Evolutionary conservation across 208 protist species (phyloP).

Genomic region (Wallacemonas sp.): DNA sequence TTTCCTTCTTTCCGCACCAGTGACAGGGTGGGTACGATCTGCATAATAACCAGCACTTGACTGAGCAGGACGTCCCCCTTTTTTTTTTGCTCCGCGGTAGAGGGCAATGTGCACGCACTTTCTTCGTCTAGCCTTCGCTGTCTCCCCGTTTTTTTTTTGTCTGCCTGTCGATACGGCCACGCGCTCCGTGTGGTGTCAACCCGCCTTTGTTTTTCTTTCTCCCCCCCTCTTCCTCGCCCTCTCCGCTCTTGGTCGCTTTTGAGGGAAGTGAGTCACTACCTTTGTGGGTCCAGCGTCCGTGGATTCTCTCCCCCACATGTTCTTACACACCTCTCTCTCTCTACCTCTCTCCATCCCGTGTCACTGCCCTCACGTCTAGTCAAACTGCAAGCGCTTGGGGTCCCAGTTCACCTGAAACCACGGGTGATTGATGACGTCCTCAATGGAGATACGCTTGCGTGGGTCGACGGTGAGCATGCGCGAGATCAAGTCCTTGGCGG

Average conservation of each 20-base stretch:
- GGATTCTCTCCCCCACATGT: too few relatives aligned
- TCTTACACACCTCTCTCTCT: neutral
- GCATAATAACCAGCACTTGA: too few relatives aligned
- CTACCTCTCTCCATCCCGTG: neutral
- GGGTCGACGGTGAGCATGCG: conserved; percentile 89
- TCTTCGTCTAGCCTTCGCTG: too few relatives aligned
- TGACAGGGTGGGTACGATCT: too few relatives aligned
- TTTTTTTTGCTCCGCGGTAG: too few relatives aligned
- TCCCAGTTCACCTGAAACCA: conserved; percentile 90
- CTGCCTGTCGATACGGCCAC: neutral
- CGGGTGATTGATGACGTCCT: conserved; percentile 82
- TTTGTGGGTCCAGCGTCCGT: neutral
- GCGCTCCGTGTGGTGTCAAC: too few relatives aligned
- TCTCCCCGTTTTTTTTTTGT: conserved; percentile 9
- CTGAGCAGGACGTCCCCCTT: too few relatives aligned
- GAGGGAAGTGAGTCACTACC: too few relatives aligned
- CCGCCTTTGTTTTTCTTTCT: neutral
- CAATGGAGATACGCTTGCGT: conserved; percentile 79
- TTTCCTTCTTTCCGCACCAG: too few relatives aligned
- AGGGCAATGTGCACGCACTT: too few relatives aligned
- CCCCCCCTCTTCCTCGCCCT: neutral
- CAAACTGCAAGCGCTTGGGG: conserved; percentile 28
- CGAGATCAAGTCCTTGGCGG: conserved; percentile 63
- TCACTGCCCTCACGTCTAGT: too few relatives aligned
- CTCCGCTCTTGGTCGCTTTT: too few relatives aligned